Percentiles rank a stretch among this genome's conserved stretches.
Evolutionary conservation across 2,329 filamentous ascomycete genomes (phyloP).

Genomic region (Fusarium proliferatum): DNA sequence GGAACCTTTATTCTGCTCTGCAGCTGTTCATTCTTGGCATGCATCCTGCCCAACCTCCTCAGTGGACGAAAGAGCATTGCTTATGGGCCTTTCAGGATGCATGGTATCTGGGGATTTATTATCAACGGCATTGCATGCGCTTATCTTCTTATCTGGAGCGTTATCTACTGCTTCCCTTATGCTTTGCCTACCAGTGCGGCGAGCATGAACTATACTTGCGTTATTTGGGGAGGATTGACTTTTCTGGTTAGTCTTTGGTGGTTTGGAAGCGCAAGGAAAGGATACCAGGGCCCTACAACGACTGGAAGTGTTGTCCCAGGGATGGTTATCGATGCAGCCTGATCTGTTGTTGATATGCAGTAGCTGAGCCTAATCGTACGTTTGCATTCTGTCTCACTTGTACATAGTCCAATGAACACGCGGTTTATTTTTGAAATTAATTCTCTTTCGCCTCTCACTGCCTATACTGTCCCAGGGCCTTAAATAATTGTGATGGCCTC

Average conservation of each 20-base stretch:
- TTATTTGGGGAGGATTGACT: constrained; percentile 58
- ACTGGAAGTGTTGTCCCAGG: constrained; percentile 38
- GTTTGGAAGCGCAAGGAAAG: constrained; percentile 48
- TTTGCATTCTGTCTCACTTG: background rate
- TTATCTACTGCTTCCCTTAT: constrained; percentile 72
- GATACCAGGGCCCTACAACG: constrained; percentile 40
- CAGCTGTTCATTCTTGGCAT: constrained; percentile 64
- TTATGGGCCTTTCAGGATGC: constrained; percentile 70
- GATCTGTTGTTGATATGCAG: constrained; percentile 3
- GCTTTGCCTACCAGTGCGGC: constrained; percentile 56
- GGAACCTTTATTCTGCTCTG: constrained; percentile 58
- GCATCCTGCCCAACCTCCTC: constrained; percentile 68
- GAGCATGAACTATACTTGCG: constrained; percentile 64
- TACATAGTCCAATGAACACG: background rate
- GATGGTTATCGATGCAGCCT: constrained; percentile 31
- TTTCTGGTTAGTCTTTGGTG: constrained; percentile 56
- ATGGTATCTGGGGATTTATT: constrained; percentile 57
- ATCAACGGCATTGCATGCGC: constrained; percentile 63
- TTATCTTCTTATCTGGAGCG: constrained; percentile 70
- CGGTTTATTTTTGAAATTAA: background rate
- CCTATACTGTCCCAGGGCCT: background rate
- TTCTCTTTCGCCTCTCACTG: background rate
- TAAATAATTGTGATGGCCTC: background rate
- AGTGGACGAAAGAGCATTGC: constrained; percentile 51
- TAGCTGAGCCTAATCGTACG: background rate